Evolutionary conservation across 176 grass and related monocot species (phyloP).

Genomic region (Echinochloa phyllopogon): DNA sequence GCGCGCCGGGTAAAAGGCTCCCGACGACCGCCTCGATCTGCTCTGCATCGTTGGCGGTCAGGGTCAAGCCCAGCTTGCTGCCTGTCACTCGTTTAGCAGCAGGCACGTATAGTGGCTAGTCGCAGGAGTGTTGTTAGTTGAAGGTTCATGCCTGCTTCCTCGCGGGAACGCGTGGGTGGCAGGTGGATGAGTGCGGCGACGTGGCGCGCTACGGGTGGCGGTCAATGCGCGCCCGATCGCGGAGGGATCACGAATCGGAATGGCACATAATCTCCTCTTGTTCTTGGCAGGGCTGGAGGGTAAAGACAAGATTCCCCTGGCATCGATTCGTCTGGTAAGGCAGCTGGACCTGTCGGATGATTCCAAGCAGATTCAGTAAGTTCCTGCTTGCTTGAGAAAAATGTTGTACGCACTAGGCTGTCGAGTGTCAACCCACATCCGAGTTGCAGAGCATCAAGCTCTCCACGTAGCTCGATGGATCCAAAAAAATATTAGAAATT

Average conservation of each 20-base stretch:
- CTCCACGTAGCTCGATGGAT: not conserved
- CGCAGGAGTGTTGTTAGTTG: not conserved
- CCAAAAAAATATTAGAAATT: not conserved
- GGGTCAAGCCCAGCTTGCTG: not conserved
- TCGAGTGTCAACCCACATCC: not conserved
- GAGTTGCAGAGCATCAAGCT: not conserved
- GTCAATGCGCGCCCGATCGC: not conserved
- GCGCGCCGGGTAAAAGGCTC: not conserved
- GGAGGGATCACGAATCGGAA: not conserved
- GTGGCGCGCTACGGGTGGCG: not conserved
- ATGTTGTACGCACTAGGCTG: not conserved
- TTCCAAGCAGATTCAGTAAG: not conserved
- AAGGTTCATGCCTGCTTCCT: not conserved
- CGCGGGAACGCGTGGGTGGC: not conserved
- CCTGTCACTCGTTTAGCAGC: no score
- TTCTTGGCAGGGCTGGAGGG: not conserved
- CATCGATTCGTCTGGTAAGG: not conserved
- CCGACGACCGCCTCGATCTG: not conserved
- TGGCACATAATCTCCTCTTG: not conserved
- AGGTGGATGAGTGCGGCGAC: not conserved
- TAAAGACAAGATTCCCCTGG: not conserved
- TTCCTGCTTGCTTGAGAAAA: no score
- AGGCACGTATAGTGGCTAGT: no score
- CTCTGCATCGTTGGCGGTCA: not conserved
- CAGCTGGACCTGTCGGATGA: not conserved